Conservation (phyloP, 2,329 filamentous ascomycete genomes). For the Elsinoe australis region DNA sequence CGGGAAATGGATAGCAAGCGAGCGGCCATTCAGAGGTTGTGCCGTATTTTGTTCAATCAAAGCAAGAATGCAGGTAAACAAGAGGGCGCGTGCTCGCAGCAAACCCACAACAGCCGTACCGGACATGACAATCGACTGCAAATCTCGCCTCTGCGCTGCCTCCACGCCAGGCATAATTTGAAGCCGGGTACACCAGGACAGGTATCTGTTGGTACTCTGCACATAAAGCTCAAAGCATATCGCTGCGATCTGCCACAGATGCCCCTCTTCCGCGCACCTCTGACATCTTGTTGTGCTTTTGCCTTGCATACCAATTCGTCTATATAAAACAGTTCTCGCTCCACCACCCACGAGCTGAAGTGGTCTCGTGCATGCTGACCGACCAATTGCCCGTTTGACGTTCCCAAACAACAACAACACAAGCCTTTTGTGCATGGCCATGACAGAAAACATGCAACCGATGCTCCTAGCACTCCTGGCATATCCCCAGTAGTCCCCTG, state of each 20-base stretch:
- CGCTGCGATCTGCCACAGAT: constrained; percentile 12
- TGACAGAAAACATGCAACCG: constrained; percentile 11
- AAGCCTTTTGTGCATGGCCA: not conserved
- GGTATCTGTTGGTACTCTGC: constrained; percentile 2
- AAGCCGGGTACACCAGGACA: constrained; percentile 2
- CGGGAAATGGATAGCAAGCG: constrained; percentile 14
- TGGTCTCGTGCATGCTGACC: constrained; percentile 10
- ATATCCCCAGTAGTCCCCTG: no score
- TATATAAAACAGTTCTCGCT: constrained; percentile 15
- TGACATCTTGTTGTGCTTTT: constrained; percentile 5
- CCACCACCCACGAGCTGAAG: constrained; percentile 4
- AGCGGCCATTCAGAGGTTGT: constrained; percentile 1
- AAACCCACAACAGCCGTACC: constrained; percentile 13
- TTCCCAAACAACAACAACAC: constrained; percentile 6
- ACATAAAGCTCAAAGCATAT: constrained; percentile 7
- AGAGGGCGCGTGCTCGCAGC: constrained; percentile 8
- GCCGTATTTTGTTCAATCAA: constrained; percentile 14
- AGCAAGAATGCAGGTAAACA: constrained; percentile 16
- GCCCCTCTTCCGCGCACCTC: not conserved
- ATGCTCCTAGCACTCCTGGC: no score
- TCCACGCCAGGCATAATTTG: no score
- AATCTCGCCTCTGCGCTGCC: constrained; percentile 8
- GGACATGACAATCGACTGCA: constrained; percentile 14
- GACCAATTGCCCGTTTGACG: constrained; percentile 10
- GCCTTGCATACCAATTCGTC: constrained; percentile 12